Evolutionary conservation across 2,329 filamentous ascomycete genomes (phyloP), one percentile per base, ranked within the genome.

Genomic region (Diaporthe batatas): DNA sequence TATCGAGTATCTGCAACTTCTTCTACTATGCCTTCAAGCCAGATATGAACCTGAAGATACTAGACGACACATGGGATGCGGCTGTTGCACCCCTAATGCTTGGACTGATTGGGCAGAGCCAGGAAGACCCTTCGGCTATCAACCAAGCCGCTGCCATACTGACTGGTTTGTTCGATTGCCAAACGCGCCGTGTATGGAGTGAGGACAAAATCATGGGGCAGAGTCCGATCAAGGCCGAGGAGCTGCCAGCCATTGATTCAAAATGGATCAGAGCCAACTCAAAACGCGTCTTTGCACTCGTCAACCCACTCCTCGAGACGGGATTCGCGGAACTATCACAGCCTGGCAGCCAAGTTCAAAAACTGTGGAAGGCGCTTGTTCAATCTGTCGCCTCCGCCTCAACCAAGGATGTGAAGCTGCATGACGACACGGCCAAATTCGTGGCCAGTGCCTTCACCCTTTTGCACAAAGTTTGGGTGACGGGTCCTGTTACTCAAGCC

Each of bases 391-490:
- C 91, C 2, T 88, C 89, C 64, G 93, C 93, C 51, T 92, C 92
- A 32, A 88, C 87, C 54, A 97, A 98, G 82, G 96, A 99, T 81
- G 92, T 99, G 77, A 97, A 96, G 77, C 91, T 95, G 8, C 95
- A 94, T 0, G 89, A 89, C 16, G 96, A 98, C 74, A 94, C 95
- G 1, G 93, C 94, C 78, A 89, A 91, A 74, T 96, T 95, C 73
- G 88, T 98, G 74, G 92, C 93, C 29, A 87, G 90, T 54, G 86
- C 95, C 29, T 87, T 96, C 65, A 90, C 90, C 54, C 82, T 95
- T 29, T 83, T 98, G 8, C 88, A 90, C 64, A 89, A 88, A 34
- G 81, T 95, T 2, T 97, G 95, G 94, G 85, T 85, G 23, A 80
- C 78, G 16, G 90, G 89, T 23, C 72, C 65, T 23, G n/a, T 21